Conservation (phyloP, 139 green algal species). For the Closterium sp. region DNA sequence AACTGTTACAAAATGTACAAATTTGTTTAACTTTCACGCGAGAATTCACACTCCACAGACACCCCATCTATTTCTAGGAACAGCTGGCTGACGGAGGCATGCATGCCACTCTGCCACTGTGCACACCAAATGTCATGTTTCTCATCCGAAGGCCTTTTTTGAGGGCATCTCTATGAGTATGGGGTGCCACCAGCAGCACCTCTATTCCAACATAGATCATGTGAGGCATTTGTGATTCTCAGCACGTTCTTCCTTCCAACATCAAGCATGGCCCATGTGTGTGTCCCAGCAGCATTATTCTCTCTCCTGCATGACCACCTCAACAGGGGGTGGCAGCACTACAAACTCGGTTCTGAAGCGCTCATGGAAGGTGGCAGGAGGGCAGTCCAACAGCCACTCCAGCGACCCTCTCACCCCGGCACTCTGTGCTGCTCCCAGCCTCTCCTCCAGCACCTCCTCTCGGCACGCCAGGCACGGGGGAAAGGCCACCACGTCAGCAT, state of each 20-base stretch:
- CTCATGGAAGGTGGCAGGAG: constrained; percentile 9
- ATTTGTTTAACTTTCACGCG: neutral
- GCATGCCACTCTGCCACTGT: too few relatives aligned
- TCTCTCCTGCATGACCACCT: neutral
- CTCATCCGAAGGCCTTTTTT: too few relatives aligned
- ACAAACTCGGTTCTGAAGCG: neutral
- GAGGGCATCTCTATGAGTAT: too few relatives aligned
- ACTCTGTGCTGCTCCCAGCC: neutral
- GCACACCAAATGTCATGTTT: too few relatives aligned
- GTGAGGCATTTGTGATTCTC: too few relatives aligned
- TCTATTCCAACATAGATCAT: too few relatives aligned
- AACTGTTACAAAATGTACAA: neutral
- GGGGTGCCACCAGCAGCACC: too few relatives aligned
- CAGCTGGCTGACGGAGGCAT: too few relatives aligned
- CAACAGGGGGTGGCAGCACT: neutral
- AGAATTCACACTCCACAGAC: too few relatives aligned
- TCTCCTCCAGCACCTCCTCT: neutral
- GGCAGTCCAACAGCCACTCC: constrained; percentile 23
- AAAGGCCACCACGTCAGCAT: constrained; percentile 22
- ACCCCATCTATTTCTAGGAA: too few relatives aligned
- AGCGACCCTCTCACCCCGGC: neutral
- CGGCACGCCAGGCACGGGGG: constrained; percentile 3
- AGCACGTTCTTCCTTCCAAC: too few relatives aligned
- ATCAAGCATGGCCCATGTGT: too few relatives aligned
- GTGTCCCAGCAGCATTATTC: neutral